Conservation (phyloP, 371 early-diverging fungal species). For the Mucor indicus region DNA sequence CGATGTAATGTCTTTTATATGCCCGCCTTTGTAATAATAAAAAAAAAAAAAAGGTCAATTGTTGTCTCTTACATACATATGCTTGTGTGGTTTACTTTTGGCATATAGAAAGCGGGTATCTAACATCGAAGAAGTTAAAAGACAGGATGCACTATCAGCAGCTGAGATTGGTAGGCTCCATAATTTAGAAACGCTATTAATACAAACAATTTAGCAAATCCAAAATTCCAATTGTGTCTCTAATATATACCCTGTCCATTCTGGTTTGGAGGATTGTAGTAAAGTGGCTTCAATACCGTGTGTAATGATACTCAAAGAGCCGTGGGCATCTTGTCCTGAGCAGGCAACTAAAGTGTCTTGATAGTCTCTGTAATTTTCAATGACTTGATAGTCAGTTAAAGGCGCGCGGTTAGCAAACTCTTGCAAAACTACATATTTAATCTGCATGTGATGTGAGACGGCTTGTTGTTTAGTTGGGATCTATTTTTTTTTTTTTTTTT, state of each 20-base stretch:
- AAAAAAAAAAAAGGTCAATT: too few relatives aligned
- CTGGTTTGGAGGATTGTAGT: slow-evolving; percentile 6
- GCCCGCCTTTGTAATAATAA: slow-evolving; percentile 19
- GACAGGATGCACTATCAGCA: not conserved
- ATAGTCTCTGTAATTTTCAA: not conserved
- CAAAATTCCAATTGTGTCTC: not conserved
- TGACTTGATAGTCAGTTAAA: slow-evolving; percentile 21
- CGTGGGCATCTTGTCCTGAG: slow-evolving; percentile 31
- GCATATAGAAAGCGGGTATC: slow-evolving; percentile 8
- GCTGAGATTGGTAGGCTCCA: slow-evolving; percentile 5
- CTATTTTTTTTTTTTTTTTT: too few relatives aligned
- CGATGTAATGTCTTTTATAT: slow-evolving; percentile 14
- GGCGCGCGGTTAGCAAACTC: slow-evolving; percentile 35
- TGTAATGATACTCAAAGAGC: slow-evolving; percentile 21
- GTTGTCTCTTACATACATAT: too few relatives aligned
- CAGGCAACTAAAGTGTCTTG: slow-evolving; percentile 28
- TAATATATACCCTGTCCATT: slow-evolving; percentile 31
- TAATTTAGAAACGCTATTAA: slow-evolving; percentile 6
- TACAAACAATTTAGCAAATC: too few relatives aligned
- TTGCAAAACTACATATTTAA: slow-evolving; percentile 14
- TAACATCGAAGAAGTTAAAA: slow-evolving; percentile 11
- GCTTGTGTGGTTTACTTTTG: slow-evolving; percentile 3
- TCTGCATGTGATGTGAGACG: not conserved
- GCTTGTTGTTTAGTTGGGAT: not conserved
- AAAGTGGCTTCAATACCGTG: slow-evolving; percentile 21